Evolutionary conservation across 2,329 filamentous ascomycete species (phyloP).

Genomic region (Aspergillus sp.): DNA sequence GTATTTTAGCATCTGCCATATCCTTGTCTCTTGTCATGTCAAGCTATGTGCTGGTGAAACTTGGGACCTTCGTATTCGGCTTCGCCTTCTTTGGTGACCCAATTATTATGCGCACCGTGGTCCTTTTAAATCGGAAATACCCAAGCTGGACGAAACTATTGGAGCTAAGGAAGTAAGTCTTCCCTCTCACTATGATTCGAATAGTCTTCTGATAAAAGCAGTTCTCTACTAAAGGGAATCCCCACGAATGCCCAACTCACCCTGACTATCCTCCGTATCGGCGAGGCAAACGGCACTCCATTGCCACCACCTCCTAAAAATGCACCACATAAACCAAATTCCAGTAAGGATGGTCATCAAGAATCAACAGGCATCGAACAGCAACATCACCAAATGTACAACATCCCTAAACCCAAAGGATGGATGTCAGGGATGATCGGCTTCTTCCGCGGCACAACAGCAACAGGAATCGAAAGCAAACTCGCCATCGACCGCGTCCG

Average conservation of each 20-base stretch:
- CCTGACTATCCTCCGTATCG: constrained; percentile 73
- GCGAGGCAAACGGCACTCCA: constrained; percentile 75
- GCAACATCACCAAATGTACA: constrained; percentile 45
- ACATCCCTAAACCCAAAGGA: constrained; percentile 8
- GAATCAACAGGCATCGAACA: constrained; percentile 46
- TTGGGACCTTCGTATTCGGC: constrained; percentile 61
- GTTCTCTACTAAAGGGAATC: constrained; percentile 70
- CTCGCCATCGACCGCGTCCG: constrained; percentile 67
- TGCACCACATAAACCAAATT: constrained; percentile 11
- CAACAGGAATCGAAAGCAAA: constrained; percentile 67
- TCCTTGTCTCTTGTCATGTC: constrained; percentile 51
- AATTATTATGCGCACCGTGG: constrained; percentile 57
- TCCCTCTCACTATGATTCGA: too few species aligned
- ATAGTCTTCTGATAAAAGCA: too few species aligned
- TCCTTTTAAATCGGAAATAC: constrained; percentile 45
- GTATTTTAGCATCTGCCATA: constrained; percentile 49
- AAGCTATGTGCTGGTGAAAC: constrained; percentile 61
- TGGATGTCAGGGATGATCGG: constrained; percentile 43
- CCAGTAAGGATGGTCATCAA: constrained; percentile 42
- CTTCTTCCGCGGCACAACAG: constrained; percentile 66
- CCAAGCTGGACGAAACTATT: constrained; percentile 73
- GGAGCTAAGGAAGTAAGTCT: constrained; percentile 67
- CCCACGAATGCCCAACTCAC: constrained; percentile 84
- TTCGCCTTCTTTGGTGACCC: constrained; percentile 79
- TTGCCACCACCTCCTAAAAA: constrained; percentile 56